Conservation (phyloP, 2,329 filamentous ascomycete species). For the Calonectria hawksworthii region DNA sequence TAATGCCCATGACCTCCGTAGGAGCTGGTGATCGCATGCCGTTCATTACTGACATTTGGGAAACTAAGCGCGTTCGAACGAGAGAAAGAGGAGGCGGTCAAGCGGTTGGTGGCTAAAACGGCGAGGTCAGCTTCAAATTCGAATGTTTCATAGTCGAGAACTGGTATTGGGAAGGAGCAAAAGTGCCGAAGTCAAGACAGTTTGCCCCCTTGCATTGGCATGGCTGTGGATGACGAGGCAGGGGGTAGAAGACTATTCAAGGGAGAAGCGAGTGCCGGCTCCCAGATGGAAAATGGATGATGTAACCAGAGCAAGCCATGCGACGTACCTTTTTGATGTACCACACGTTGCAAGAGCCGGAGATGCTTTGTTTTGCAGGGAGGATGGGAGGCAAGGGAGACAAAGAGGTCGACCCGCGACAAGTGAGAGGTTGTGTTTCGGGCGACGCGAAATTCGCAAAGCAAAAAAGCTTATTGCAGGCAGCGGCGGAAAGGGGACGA, state of each 20-base stretch:
- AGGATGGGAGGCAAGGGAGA: conserved; percentile 21
- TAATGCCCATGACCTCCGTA: conserved; percentile 67
- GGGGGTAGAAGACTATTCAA: background rate
- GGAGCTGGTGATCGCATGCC: conserved; percentile 60
- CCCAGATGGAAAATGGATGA: background rate
- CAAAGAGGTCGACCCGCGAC: conserved; percentile 45
- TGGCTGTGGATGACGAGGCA: background rate
- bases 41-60: conserved; percentile 46
- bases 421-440: conserved; percentile 32
- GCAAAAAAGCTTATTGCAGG: conserved; percentile 11
- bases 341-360: background rate
- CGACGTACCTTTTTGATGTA: conserved; percentile 22
- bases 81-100: conserved; percentile 40
- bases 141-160: conserved; percentile 12
- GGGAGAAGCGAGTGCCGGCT: conserved; percentile 3
- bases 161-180: conserved; percentile 6
- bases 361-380: conserved; percentile 32
- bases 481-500: conserved; percentile 10
- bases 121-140: conserved; percentile 36
- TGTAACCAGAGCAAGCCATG: background rate
- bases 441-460: conserved; percentile 29
- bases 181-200: background rate
- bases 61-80: conserved; percentile 39
- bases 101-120: conserved; percentile 38
- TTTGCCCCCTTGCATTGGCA: conserved; percentile 17